Evolutionary conservation across 225 moss, liverwort and hornwort species (phyloP), one percentile per base, ranked within the genome.

Genomic region (Bryoerythrophyllum caledonicum): DNA sequence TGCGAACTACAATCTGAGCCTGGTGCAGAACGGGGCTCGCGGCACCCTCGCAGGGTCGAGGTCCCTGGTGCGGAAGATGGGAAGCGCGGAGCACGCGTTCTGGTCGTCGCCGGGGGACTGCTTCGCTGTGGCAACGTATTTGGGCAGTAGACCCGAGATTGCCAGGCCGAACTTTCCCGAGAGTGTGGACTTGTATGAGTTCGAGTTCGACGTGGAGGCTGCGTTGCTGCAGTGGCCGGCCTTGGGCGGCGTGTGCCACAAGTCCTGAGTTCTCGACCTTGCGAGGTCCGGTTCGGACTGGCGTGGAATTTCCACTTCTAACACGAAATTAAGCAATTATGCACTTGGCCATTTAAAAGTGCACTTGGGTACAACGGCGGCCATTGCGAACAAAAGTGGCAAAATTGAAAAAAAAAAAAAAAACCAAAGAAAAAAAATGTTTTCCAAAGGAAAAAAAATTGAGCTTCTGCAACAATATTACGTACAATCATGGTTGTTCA

Each of bases 231-330:
- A 20, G 4, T 76, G 60, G 76, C 68, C 68, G n/a, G 59, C 68
- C 21, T 17, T 35, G 26, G 56, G 66, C 27, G 75, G 54, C 20
- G 14, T 48, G 44, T 68, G 76, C 57, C 57, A 34, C 55, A 54
- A 54, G 23, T 15, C 53, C 51, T 53, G 34, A 68, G 69, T 74
- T 41, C 63, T 32, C 26, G 26, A 2, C 38, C 38, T 38, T 69
- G 64, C 69, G 78, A 30, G 64, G 52, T 32, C n/a, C 28, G 49
- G 38, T 78, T 63, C 64, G 5, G n/a, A n/a, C n/a, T n/a, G n/a
- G n/a, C n/a, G n/a, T n/a, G n/a, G n/a, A n/a, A n/a, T n/a, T n/a
- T n/a, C n/a, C n/a, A n/a, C n/a, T n/a, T n/a, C n/a, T n/a, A n/a
- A n/a, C n/a, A n/a, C n/a, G n/a, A n/a, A n/a, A n/a, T n/a, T n/a